A percentile compares a stretch with the other conserved stretches of the same genome.
Evolutionary conservation across 495 filamentous ascomycete species (phyloP).

Genomic region (Neurospora hispaniola): DNA sequence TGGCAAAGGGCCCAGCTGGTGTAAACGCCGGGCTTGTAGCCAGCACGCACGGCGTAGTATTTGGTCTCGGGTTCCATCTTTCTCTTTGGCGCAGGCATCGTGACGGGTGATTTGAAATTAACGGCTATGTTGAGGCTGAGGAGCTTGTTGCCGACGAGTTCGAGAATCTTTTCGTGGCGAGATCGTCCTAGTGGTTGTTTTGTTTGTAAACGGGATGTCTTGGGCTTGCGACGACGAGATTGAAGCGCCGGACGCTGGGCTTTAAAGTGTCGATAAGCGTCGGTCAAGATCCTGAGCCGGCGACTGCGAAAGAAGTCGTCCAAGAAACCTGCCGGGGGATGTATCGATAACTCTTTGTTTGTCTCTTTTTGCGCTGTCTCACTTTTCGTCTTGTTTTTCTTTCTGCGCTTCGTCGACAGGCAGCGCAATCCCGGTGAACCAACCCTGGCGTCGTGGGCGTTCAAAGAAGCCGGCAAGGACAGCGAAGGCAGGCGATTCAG

Average conservation of each 20-base stretch:
- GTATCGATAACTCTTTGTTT: not conserved
- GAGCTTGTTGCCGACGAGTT: not conserved
- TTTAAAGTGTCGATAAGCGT: not conserved
- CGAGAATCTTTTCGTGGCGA: not conserved
- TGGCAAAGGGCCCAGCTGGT: slow-evolving; percentile 72
- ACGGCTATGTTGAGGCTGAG: not conserved
- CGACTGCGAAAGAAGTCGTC: not conserved
- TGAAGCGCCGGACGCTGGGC: not conserved
- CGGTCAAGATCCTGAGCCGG: not conserved
- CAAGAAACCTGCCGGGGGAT: not conserved
- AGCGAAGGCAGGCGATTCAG: not conserved
- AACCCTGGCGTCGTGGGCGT: not conserved
- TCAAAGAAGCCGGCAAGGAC: not conserved
- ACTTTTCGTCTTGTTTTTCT: not conserved
- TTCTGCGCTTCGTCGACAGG: not conserved
- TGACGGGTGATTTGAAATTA: not conserved
- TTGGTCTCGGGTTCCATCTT: slow-evolving; percentile 30
- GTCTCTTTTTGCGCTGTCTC: not conserved
- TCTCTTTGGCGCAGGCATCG: not conserved
- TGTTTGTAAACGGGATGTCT: not conserved
- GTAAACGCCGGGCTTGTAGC: slow-evolving; percentile 78
- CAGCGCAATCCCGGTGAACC: not conserved
- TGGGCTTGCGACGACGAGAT: not conserved
- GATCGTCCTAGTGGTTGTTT: not conserved
- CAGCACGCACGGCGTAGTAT: slow-evolving; percentile 79